Conservation (phyloP, 345 rosid genomes). For the Euphorbia tirucalli region DNA sequence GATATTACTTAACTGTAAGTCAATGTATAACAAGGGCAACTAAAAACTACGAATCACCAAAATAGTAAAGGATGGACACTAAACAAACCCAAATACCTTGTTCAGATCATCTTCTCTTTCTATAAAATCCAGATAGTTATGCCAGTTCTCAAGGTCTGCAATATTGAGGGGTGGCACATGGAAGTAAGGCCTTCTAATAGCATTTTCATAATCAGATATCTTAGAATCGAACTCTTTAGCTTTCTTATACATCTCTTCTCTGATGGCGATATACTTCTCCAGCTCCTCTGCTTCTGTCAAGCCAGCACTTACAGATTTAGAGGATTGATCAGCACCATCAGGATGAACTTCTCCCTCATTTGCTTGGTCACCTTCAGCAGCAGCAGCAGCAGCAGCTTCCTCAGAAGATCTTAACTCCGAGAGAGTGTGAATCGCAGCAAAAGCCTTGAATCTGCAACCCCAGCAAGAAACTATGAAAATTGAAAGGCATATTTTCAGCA, state of each 20-base stretch:
- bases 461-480: neutral
- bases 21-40: constrained; percentile 56
- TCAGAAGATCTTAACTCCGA: constrained; percentile 75
- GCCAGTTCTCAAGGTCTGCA: constrained; percentile 97
- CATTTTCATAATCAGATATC: constrained; percentile 90
- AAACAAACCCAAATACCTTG: constrained; percentile 68
- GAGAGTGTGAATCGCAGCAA: constrained; percentile 74
- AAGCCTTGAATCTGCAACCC: constrained; percentile 68
- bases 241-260: constrained; percentile 90
- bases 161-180: constrained; percentile 89
- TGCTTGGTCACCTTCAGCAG: constrained; percentile 44
- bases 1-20: constrained; percentile 88
- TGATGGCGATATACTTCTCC: constrained; percentile 75
- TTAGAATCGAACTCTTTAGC: constrained; percentile 94
- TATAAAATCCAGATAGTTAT: constrained; percentile 73
- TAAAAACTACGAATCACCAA: constrained; percentile 54
- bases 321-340: constrained; percentile 53
- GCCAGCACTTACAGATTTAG: constrained; percentile 63
- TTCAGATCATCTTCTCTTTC: constrained; percentile 82
- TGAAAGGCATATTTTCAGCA: neutral
- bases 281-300: constrained; percentile 83
- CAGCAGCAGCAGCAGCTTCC: constrained; percentile 47
- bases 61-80: constrained; percentile 30
- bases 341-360: constrained; percentile 56
- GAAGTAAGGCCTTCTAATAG: constrained; percentile 96